Base-by-base conservation (phyloP, 2,329 filamentous ascomycete genomes). In the Coleophoma cylindrospora region DNA sequence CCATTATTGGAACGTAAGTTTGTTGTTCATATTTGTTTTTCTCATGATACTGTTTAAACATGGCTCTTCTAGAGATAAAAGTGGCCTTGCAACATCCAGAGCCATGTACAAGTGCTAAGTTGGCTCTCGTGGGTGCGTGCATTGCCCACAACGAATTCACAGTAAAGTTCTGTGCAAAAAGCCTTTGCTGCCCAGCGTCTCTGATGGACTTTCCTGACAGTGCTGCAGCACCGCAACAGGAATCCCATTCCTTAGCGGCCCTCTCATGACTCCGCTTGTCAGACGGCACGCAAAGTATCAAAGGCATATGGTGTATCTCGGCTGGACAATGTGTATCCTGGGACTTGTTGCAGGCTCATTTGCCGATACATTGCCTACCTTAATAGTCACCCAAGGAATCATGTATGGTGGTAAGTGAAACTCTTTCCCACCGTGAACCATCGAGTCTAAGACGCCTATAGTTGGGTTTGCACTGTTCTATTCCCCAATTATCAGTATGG, bases 341-440 rank as follows among this genome's bases (percentile, higher is more conserved):
- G 68, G 66, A 0, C 58, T 74, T 3, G 70, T 50, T 47, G 64
- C 48, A 51, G 61, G 77, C 70, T 82, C 74, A 40, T 79, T 85
- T 54, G 74, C 78, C 0, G 69, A 65, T 2, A 77, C 68, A 3
- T 72, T 80, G 0, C 65, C 69, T 0, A 75, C 81, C 36, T 72
- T 86, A 34, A 78, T 86, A 53, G 60, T 73, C 5, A 81, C 77
- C 0, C 83, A 87, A 59, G 83, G 83, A 2, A 62, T 85, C 11
- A 63, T 84, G 27, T 86, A 82, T 59, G 81, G 74, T 34, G 40
- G 40, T 41, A 12, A 17, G 40, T 41, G 7, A 10, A 10, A 40
- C 9, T 41, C 40, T 22, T 19, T 22, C 12, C 6, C 11, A 12
- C 15, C 12, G 19, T 5, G 17, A 22, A 12, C 8, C 13, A 41